Evolutionary conservation across 2,329 filamentous ascomycete genomes (phyloP).

Genomic region (Fusarium sp.): DNA sequence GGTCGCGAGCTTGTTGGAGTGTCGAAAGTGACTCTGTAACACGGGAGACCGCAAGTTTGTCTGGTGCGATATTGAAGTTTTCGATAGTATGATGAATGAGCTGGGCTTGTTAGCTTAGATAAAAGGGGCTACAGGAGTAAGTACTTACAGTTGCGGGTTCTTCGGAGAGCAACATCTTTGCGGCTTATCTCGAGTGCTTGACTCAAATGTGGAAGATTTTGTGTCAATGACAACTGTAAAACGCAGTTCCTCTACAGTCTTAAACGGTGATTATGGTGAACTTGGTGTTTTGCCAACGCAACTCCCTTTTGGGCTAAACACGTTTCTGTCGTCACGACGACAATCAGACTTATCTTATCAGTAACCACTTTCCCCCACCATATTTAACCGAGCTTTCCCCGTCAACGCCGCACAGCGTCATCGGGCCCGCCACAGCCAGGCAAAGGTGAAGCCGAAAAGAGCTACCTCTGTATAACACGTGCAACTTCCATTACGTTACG

Average conservation of each 20-base stretch:
- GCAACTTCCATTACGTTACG: slow-evolving; percentile 2
- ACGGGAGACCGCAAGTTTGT: slow-evolving; percentile 84
- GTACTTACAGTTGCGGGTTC: slow-evolving; percentile 81
- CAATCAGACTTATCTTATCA: slow-evolving; percentile 32
- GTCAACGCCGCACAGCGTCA: slow-evolving; percentile 37
- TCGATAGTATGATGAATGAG: slow-evolving; percentile 90
- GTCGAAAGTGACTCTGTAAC: slow-evolving; percentile 85
- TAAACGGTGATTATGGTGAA: slow-evolving; percentile 1
- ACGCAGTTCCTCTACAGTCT: not conserved
- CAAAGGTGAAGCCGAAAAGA: slow-evolving; percentile 27
- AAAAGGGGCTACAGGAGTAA: not conserved
- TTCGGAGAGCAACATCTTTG: slow-evolving; percentile 91
- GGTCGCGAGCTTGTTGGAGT: slow-evolving; percentile 83
- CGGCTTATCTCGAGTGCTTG: not conserved
- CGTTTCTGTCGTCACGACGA: slow-evolving; percentile 45
- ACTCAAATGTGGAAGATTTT: not conserved
- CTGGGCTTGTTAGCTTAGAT: slow-evolving; percentile 53
- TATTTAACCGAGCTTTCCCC: slow-evolving; percentile 33
- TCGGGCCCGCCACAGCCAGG: slow-evolving; percentile 38
- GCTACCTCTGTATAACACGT: slow-evolving; percentile 27
- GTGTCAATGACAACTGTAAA: not conserved
- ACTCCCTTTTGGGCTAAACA: slow-evolving; percentile 8
- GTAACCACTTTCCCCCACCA: not conserved
- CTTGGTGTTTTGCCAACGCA: slow-evolving; percentile 12
- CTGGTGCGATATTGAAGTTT: slow-evolving; percentile 94